phyloP scores from a whole-genome alignment of 169 alveolate species.

The Cryptosporidium sp. region DNA sequence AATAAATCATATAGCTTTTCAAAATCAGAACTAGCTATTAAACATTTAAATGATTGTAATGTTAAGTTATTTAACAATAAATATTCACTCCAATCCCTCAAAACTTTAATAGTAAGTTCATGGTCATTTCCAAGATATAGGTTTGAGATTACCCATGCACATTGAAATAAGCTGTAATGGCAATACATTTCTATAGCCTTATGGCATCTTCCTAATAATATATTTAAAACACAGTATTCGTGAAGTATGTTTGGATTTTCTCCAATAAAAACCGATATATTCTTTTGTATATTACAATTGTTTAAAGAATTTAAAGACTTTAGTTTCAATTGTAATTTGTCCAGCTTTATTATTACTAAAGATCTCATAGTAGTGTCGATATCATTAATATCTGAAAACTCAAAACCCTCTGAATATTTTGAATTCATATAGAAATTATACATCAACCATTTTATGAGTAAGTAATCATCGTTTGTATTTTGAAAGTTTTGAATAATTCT shows the following conservation, averaged over 20 bases:
- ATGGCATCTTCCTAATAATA: slow-evolving; percentile 17
- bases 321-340: not conserved
- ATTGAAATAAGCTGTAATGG: slow-evolving; percentile 22
- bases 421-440: too few relatives aligned
- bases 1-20: not conserved
- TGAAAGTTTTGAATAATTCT: not conserved
- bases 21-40: slow-evolving; percentile 10
- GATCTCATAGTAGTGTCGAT: not conserved
- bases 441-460: not conserved
- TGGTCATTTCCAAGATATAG: slow-evolving; percentile 11
- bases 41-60: slow-evolving; percentile 44
- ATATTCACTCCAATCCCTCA: slow-evolving; percentile 21
- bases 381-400: not conserved
- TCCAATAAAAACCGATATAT: not conserved
- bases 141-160: slow-evolving; percentile 36
- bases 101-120: slow-evolving; percentile 1
- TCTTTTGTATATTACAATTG: not conserved
- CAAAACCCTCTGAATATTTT: not conserved
- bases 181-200: slow-evolving; percentile 67
- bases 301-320: not conserved
- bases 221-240: slow-evolving; percentile 50
- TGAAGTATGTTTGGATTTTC: slow-evolving; percentile 29
- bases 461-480: not conserved
- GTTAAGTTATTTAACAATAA: slow-evolving; percentile 1
- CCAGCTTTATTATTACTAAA: not conserved